These are phyloP conservation scores for Colletotrichum eremochloae DNA, from an alignment of 2,329 filamentous ascomycete genomes.

Conservation along the genomic window DNA sequence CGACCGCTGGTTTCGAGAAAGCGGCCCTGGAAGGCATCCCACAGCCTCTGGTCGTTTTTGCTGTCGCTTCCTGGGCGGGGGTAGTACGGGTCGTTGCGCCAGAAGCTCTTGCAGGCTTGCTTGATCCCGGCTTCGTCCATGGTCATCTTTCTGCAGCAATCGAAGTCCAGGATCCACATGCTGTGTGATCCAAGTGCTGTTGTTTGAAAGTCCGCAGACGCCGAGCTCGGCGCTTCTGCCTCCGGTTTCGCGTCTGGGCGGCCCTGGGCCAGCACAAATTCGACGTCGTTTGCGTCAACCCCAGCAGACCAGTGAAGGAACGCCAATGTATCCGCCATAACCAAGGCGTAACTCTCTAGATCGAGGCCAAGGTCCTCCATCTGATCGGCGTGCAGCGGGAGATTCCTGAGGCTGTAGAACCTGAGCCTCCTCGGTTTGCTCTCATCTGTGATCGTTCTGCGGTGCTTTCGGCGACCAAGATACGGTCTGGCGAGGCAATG, in stretches of 20 bases:
- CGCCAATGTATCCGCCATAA: constrained; percentile 65
- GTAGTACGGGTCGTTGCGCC: constrained; percentile 65
- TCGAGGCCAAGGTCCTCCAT: constrained; percentile 58
- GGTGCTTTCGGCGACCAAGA: constrained; percentile 54
- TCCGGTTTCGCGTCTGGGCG: neutral
- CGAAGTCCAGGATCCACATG: constrained; percentile 64
- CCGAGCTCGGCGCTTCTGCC: neutral
- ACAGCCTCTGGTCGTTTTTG: constrained; percentile 42
- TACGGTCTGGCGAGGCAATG: constrained; percentile 65
- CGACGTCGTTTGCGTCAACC: constrained; percentile 66
- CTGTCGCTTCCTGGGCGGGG: constrained; percentile 52
- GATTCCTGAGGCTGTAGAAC: constrained; percentile 62
- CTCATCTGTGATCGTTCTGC: neutral
- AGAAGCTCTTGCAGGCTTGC: constrained; percentile 59
- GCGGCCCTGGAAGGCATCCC: constrained; percentile 45
- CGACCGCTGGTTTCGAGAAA: neutral
- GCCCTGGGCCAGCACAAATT: constrained; percentile 64
- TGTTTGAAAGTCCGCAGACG: neutral
- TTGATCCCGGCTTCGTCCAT: constrained; percentile 57
- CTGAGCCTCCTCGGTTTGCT: constrained; percentile 1
- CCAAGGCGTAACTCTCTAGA: constrained; percentile 52
- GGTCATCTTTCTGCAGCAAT: constrained; percentile 52
- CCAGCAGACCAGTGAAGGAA: constrained; percentile 62
- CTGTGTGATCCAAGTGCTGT: constrained; percentile 49
- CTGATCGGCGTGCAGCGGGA: constrained; percentile 63